Evolutionary conservation across 768 basidiomycete genomes (phyloP).

Genomic region (Rhodotorula kratochvilovae): DNA sequence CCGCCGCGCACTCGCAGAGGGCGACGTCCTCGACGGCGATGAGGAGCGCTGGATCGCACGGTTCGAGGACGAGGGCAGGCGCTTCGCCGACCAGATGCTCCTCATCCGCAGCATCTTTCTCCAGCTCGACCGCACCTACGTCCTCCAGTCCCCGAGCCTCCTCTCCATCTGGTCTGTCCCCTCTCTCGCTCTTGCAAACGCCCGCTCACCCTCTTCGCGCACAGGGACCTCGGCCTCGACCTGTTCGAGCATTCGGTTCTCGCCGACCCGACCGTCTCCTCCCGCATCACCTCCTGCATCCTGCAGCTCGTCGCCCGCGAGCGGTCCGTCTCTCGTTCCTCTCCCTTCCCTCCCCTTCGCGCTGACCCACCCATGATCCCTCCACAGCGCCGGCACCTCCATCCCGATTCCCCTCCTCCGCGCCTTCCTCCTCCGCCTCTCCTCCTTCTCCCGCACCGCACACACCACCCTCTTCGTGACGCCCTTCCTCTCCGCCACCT

Average conservation of each 20-base stretch:
- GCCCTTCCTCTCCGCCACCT: conserved; percentile 67
- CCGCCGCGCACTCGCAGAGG: conserved; percentile 49
- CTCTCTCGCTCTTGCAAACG: neutral
- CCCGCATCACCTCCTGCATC: conserved; percentile 53
- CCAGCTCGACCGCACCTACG: conserved; percentile 67
- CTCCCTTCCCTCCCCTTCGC: neutral
- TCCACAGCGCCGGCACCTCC: conserved; percentile 59
- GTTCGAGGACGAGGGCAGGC: conserved; percentile 59
- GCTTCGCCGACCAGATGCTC: conserved; percentile 62
- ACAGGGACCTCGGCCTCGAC: conserved; percentile 57
- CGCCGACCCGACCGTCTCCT: conserved; percentile 52
- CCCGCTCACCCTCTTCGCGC: neutral
- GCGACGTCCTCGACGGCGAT: conserved; percentile 12
- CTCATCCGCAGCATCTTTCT: conserved; percentile 63
- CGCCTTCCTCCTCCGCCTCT: conserved; percentile 46
- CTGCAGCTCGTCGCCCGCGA: conserved; percentile 58
- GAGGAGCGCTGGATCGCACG: conserved; percentile 58
- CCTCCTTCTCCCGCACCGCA: conserved; percentile 51
- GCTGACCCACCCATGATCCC: too few relatives aligned
- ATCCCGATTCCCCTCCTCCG: conserved; percentile 88
- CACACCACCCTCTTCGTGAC: conserved; percentile 80
- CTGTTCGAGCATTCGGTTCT: conserved; percentile 58
- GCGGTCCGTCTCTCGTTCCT: conserved; percentile 49
- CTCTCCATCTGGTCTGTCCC: conserved; percentile 53
- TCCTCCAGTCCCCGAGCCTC: conserved; percentile 50